phyloP scores from a whole-genome alignment of 2,329 filamentous ascomycete genomes.

The Botrytis galanthina region DNA sequence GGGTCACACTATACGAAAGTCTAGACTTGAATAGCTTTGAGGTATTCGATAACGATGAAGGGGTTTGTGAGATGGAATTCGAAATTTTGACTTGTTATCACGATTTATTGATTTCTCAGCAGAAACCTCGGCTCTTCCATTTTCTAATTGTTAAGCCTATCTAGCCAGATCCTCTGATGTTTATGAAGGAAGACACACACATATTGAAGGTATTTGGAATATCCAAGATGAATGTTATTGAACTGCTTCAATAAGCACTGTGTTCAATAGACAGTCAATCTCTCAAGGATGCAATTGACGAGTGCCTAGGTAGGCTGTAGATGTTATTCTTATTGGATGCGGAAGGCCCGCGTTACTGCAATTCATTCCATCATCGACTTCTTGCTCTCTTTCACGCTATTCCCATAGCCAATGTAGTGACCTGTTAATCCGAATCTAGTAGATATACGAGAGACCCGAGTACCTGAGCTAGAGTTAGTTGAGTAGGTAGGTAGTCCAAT shows the following conservation, averaged over 20 bases:
- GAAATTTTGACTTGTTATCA: not conserved
- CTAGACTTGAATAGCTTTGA: not conserved
- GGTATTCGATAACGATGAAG: not conserved
- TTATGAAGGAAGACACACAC: not conserved
- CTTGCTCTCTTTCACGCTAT: not conserved
- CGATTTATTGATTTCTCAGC: conserved; percentile 10
- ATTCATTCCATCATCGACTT: not conserved
- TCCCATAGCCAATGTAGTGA: not conserved
- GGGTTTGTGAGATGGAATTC: not conserved
- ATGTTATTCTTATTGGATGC: not conserved
- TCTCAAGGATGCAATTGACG: not conserved
- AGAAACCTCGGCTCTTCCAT: conserved; percentile 9
- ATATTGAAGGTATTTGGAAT: not conserved
- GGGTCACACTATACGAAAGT: not conserved
- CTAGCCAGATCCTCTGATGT: not conserved
- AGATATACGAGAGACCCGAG: not conserved
- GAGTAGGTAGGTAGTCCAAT: not conserved
- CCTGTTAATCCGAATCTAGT: not conserved
- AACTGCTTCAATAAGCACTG: not conserved
- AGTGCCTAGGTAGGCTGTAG: not conserved
- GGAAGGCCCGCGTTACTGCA: not conserved
- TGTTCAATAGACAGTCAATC: not conserved
- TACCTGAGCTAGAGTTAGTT: not conserved
- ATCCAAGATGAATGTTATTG: not conserved
- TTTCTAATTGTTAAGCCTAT: not conserved